A percentile compares a stretch with the other conserved stretches of the same genome.
phyloP scores from a whole-genome alignment of 345 rosid species.

The Gossypium bickii region DNA sequence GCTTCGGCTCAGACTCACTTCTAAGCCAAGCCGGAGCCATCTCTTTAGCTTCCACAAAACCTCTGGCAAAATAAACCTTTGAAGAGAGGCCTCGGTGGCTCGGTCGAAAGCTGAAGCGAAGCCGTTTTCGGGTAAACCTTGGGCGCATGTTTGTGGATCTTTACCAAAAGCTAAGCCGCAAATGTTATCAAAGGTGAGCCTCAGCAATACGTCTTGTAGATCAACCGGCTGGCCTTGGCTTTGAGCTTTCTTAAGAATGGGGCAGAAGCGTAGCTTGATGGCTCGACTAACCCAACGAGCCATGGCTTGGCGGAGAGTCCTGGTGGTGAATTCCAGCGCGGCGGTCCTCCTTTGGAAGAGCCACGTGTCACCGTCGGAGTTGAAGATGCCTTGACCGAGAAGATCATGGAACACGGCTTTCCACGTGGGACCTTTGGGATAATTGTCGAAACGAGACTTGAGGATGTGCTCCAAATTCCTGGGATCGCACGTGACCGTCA shows the following conservation, averaged over 20 bases:
- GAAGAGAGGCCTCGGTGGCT: conserved; percentile 90
- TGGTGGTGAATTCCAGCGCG: conserved; percentile 91
- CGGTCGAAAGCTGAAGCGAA: conserved; percentile 78
- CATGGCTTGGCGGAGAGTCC: conserved; percentile 98
- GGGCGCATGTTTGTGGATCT: conserved; percentile 80
- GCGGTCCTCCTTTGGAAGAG: conserved; percentile 92
- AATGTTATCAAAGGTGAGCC: conserved; percentile 90
- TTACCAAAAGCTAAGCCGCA: conserved; percentile 96
- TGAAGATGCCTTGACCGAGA: conserved; percentile 88
- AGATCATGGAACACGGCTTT: conserved; percentile 92
- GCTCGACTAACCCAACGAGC: conserved; percentile 89
- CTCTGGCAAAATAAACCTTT: conserved; percentile 84
- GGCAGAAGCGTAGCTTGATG: conserved; percentile 62
- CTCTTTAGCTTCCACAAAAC: conserved; percentile 73
- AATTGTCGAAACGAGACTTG: conserved; percentile 78
- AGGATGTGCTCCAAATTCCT: conserved; percentile 80
- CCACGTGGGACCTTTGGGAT: conserved; percentile 98
- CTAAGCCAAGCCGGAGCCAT: conserved; percentile 79
- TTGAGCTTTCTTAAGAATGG: conserved; percentile 62
- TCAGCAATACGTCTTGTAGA: conserved; percentile 80
- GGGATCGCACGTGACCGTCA: conserved; percentile 96
- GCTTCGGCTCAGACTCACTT: conserved; percentile 77
- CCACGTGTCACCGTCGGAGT: conserved; percentile 94
- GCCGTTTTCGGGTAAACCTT: conserved; percentile 63
- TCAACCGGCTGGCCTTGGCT: conserved; percentile 49